Percentiles rank a stretch among this genome's conserved stretches.
phyloP scores from a whole-genome alignment of 345 rosid species.

The Pseudoturritis turrita region DNA sequence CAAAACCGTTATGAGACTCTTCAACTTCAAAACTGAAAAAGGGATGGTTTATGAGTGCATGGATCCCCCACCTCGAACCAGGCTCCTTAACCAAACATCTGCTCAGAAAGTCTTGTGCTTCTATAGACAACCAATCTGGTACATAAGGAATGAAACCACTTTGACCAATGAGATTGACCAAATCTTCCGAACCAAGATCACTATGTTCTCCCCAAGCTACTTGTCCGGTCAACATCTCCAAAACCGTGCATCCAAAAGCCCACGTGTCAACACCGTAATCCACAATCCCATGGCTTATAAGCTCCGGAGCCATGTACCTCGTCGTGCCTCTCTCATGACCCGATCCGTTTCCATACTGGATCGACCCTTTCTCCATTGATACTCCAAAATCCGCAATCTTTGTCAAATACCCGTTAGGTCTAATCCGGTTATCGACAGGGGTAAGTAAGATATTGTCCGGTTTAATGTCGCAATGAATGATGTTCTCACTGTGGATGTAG shows the following conservation, averaged over 20 bases:
- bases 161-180: too few species aligned
- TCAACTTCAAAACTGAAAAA: neutral
- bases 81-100: neutral
- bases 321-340: neutral
- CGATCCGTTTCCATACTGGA: neutral
- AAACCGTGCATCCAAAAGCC: neutral
- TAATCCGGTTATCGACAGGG: neutral
- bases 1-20: neutral
- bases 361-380: constrained; percentile 9
- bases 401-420: neutral
- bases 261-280: neutral
- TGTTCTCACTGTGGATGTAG: neutral
- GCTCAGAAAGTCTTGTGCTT: neutral
- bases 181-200: neutral
- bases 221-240: neutral
- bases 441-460: constrained; percentile 13
- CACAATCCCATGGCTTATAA: neutral
- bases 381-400: constrained; percentile 16
- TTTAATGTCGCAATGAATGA: constrained; percentile 23
- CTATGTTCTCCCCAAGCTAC: neutral
- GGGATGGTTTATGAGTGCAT: neutral
- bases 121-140: neutral
- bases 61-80: neutral
- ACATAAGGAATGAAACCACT: neutral
- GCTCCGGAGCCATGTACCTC: neutral